These are phyloP conservation scores for Claviceps sorghi DNA, from an alignment of 2,329 filamentous ascomycete species.

Conservation along the genomic window DNA sequence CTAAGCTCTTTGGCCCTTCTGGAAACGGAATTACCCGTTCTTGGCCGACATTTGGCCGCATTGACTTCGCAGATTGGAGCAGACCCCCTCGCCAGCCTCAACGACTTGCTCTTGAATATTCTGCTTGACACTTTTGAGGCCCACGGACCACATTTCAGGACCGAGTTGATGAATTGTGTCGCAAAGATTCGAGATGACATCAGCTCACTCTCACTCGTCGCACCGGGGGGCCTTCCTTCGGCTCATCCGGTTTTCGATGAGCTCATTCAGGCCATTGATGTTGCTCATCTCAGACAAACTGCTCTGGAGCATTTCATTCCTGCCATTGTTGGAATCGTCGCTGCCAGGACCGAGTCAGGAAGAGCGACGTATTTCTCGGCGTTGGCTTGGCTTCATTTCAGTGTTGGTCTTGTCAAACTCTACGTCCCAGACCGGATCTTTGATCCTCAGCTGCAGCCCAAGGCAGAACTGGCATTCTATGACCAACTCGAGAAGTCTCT, in stretches of 20 bases:
- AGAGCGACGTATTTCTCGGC: constrained; percentile 20
- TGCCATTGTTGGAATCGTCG: constrained; percentile 28
- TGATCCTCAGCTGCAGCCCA: constrained; percentile 57
- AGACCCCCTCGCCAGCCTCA: constrained; percentile 36
- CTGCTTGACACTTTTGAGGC: constrained; percentile 26
- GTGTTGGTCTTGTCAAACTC: constrained; percentile 57
- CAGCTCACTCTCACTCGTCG: constrained; percentile 4
- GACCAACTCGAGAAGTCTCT: constrained; percentile 41
- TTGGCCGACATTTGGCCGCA: constrained; percentile 39
- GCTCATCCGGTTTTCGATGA: constrained; percentile 9
- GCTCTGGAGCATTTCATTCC: constrained; percentile 30
- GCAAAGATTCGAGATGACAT: constrained; percentile 12
- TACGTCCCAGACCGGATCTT: constrained; percentile 79
- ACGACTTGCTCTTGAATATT: constrained; percentile 31
- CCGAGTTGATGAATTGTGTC: constrained; percentile 14
- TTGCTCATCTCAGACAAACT: constrained; percentile 23
- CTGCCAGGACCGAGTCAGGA: constrained; percentile 8
- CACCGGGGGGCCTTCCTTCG: constrained; percentile 1
- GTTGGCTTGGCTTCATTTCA: constrained; percentile 62
- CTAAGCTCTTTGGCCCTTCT: constrained; percentile 48
- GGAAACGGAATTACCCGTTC: constrained; percentile 47
- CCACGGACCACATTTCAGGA: constrained; percentile 21
- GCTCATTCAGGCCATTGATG: constrained; percentile 14
- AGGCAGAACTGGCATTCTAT: constrained; percentile 49
- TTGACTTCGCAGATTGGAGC: constrained; percentile 33